Evolutionary conservation across 371 early-diverging fungal genomes (phyloP).

Genomic region (Zychaea mexicana): DNA sequence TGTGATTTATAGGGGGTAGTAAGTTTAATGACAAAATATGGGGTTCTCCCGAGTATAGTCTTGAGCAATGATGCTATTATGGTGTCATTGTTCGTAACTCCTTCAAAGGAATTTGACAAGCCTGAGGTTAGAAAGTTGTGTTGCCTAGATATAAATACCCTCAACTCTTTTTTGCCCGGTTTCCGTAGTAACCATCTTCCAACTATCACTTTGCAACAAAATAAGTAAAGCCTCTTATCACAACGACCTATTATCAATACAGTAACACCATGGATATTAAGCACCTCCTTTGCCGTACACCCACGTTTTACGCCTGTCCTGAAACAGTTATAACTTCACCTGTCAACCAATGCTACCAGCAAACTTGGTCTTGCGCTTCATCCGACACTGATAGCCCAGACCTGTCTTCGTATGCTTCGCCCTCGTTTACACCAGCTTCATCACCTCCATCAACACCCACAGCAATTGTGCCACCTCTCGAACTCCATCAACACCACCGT

Average conservation of each 20-base stretch:
- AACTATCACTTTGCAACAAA: neutral
- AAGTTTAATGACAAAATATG: constrained; percentile 12
- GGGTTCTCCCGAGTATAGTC: neutral
- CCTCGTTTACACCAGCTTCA: constrained; percentile 14
- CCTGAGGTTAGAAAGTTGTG: neutral
- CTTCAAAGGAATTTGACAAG: neutral
- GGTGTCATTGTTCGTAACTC: constrained; percentile 6
- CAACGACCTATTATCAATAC: neutral
- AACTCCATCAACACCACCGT: neutral
- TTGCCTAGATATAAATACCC: constrained; percentile 7
- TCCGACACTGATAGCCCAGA: constrained; percentile 4
- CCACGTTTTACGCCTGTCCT: neutral
- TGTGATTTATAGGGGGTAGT: constrained; percentile 1
- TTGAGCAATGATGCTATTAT: constrained; percentile 11
- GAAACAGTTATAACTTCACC: neutral
- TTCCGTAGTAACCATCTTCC: constrained; percentile 1
- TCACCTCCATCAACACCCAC: constrained; percentile 8
- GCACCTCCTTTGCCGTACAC: constrained; percentile 33
- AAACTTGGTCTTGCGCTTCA: constrained; percentile 14
- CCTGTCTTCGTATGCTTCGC: neutral
- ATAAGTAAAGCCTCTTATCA: too few relatives aligned
- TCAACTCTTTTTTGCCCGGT: neutral
- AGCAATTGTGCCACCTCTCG: constrained; percentile 1
- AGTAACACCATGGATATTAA: constrained; percentile 38
- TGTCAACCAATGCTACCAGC: constrained; percentile 1